These are phyloP conservation scores for Straminergon stramineum DNA, from an alignment of 225 moss, liverwort and hornwort species.

Conservation along the genomic window DNA sequence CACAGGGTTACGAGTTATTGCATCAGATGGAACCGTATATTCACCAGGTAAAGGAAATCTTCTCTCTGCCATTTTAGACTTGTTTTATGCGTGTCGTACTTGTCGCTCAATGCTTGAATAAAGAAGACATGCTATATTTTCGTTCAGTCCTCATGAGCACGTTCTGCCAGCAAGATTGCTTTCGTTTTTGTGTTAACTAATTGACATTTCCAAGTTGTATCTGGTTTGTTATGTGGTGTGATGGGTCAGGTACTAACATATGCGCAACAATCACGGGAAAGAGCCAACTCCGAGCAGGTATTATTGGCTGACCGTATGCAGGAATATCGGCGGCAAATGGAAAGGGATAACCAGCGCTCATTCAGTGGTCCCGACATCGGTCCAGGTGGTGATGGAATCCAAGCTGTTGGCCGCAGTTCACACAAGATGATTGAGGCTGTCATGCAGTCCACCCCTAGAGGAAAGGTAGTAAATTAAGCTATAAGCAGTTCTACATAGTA, in stretches of 20 bases:
- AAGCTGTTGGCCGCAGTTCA: constrained; percentile 88
- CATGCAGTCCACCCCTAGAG: constrained; percentile 95
- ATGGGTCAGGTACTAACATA: constrained; percentile 65
- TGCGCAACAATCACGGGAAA: constrained; percentile 88
- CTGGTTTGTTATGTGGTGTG: constrained; percentile 2
- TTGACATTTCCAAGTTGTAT: not conserved
- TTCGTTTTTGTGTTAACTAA: not conserved
- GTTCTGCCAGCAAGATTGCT: not conserved
- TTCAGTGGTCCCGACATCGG: constrained; percentile 49
- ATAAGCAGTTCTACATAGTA: not conserved
- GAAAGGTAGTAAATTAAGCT: constrained; percentile 39
- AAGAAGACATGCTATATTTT: not conserved
- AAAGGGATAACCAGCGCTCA: constrained; percentile 77
- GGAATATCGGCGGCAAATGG: constrained; percentile 86
- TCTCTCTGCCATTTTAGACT: not conserved
- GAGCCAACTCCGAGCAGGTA: constrained; percentile 95
- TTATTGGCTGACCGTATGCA: constrained; percentile 96
- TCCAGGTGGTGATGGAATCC: constrained; percentile 76
- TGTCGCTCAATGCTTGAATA: not conserved
- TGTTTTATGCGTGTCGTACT: not conserved
- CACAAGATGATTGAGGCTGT: constrained; percentile 89
- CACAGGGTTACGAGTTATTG: constrained; percentile 81
- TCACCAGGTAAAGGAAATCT: constrained; percentile 44
- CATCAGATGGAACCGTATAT: constrained; percentile 99
- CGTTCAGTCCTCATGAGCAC: not conserved